phyloP scores from a whole-genome alignment of 2,329 filamentous ascomycete species.

The Cordyceps sp. region DNA sequence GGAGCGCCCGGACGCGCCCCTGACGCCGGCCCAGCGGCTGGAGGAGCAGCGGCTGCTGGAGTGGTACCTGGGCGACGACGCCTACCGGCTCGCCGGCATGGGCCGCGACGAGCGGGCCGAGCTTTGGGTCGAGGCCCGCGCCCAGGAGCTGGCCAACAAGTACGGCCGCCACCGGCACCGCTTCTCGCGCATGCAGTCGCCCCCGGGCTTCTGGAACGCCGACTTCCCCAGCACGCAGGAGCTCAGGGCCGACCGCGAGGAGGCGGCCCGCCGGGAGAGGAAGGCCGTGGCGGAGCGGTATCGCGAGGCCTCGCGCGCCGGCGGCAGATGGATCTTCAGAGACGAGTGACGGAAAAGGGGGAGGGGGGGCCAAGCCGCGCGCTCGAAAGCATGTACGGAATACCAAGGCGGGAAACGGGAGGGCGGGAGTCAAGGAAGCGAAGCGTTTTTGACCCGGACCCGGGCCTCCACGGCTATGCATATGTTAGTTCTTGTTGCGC shows the following conservation, averaged over 20 bases:
- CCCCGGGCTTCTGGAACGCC: conserved; percentile 78
- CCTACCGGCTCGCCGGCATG: conserved; percentile 43
- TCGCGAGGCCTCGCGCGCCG: conserved; percentile 62
- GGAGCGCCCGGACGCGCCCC: conserved; percentile 23
- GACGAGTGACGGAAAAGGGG: no score
- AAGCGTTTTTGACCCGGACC: no score
- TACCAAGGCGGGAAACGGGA: no score
- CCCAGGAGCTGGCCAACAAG: conserved; percentile 53
- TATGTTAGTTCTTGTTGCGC: no score
- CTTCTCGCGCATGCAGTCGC: conserved; percentile 53
- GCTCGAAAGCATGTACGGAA: no score
- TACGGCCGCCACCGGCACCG: conserved; percentile 64
- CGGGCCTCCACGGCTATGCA: no score
- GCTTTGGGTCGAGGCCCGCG: conserved; percentile 60
- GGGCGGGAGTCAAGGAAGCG: no score
- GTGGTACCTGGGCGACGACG: conserved; percentile 37
- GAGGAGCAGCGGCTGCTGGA: conserved; percentile 36
- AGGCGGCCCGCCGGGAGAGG: conserved; percentile 46
- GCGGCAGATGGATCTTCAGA: conserved; percentile 64
- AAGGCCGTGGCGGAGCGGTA: conserved; percentile 56
- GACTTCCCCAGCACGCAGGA: conserved; percentile 88
- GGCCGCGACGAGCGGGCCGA: conserved; percentile 42
- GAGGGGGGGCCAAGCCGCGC: neutral
- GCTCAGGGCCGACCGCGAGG: conserved; percentile 43
- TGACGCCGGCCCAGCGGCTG: conserved; percentile 16